Conservation (phyloP, 441 rosid genomes). For the Mallotus repandus region DNA sequence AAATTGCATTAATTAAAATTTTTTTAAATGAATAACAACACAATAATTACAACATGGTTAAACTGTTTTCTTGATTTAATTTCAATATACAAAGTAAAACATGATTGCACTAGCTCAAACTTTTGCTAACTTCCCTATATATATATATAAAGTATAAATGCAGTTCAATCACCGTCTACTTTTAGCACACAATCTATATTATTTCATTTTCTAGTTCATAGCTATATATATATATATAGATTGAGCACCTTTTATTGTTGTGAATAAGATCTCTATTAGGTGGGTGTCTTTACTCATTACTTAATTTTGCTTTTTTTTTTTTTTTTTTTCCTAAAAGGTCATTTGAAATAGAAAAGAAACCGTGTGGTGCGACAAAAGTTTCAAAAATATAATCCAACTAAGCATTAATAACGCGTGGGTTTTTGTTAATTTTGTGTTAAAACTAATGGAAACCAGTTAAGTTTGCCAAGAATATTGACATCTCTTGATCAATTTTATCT, state of each 20-base stretch:
- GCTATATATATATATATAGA: no score
- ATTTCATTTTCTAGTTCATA: no score
- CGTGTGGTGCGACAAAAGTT: conserved; percentile 6
- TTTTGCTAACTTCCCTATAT: neutral
- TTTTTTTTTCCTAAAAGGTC: neutral
- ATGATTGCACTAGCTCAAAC: neutral
- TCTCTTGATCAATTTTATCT: neutral
- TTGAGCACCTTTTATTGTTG: neutral
- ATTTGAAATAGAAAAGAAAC: conserved; percentile 4
- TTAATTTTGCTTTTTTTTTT: no score
- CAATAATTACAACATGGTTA: neutral
- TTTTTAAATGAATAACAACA: no score
- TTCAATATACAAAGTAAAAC: neutral
- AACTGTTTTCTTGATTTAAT: neutral
- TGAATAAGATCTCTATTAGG: neutral
- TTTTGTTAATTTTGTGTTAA: neutral
- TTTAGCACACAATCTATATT: neutral
- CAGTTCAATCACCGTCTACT: neutral
- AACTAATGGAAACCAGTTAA: conserved; percentile 17
- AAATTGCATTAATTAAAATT: no score
- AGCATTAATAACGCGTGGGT: conserved; percentile 24
- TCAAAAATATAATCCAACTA: neutral
- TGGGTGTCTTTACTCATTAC: neutral
- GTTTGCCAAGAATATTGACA: conserved; percentile 9
- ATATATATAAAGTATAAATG: no score